phyloP scores from a whole-genome alignment of 257 asterid species.

The Nicotiana otophora region DNA sequence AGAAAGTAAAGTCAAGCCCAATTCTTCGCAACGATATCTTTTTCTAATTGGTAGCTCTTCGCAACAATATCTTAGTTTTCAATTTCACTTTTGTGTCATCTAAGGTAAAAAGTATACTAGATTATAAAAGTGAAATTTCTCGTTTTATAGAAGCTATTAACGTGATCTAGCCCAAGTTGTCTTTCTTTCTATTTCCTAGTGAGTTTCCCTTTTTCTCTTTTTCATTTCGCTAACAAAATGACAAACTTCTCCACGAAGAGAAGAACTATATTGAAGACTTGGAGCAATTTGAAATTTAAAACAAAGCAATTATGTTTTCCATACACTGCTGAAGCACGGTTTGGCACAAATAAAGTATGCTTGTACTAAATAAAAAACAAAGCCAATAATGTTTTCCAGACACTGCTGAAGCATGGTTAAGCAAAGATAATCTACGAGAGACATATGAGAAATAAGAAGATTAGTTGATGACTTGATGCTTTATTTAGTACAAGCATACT shows the following conservation, averaged over 20 bases:
- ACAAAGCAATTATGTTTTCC: neutral
- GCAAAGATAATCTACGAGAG: neutral
- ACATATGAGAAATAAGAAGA: neutral
- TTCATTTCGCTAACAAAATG: neutral
- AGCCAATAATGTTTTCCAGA: neutral
- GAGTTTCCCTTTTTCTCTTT: neutral
- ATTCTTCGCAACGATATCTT: neutral
- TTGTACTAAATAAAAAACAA: too few relatives aligned
- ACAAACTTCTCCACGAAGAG: neutral
- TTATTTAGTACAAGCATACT: neutral
- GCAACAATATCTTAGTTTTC: neutral
- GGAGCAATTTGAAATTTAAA: neutral
- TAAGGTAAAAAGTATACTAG: neutral
- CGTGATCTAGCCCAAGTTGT: neutral
- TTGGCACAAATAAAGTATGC: neutral
- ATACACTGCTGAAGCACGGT: too few relatives aligned
- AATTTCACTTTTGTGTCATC: neutral
- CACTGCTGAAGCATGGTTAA: neutral
- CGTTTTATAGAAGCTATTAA: neutral
- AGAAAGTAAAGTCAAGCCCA: neutral
- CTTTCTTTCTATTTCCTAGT: constrained; percentile 2
- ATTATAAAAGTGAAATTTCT: neutral
- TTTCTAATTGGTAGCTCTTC: neutral
- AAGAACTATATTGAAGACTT: neutral
- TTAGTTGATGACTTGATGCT: neutral